A percentile compares a stretch with the other conserved stretches of the same genome.
These are phyloP conservation scores for Cunninghamia lanceolata DNA, from an alignment of 75 land plant species.

Conservation along the genomic window DNA sequence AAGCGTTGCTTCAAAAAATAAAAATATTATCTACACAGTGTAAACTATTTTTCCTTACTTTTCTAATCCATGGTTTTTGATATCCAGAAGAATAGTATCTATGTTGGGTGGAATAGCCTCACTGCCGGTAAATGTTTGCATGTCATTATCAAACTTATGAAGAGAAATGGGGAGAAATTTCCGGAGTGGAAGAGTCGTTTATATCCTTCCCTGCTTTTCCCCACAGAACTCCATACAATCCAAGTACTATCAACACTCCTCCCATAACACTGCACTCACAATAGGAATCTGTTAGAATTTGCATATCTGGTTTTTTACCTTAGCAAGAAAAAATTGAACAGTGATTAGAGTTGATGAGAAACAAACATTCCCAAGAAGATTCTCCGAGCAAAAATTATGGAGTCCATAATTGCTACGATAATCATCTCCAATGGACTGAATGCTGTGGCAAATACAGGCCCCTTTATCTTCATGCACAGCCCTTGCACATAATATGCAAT, in stretches of 20 bases:
- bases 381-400: background rate
- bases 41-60: too few relatives aligned
- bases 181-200: background rate
- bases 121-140: background rate
- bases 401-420: background rate
- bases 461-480: background rate
- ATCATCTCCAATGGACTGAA: background rate
- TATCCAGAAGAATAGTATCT: background rate
- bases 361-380: background rate
- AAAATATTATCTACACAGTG: too few relatives aligned
- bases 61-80: too few relatives aligned
- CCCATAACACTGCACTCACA: background rate
- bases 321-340: too few relatives aligned
- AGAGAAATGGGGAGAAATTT: background rate
- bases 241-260: background rate
- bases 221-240: background rate
- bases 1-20: too few relatives aligned
- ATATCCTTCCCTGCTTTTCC: background rate
- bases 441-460: slow-evolving; percentile 8
- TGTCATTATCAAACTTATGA: background rate
- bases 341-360: background rate
- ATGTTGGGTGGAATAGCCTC: background rate
- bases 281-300: background rate
- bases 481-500: background rate
- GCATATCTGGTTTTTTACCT: too few relatives aligned